A percentile compares a stretch with the other conserved stretches of the same genome.
These are phyloP conservation scores for Blumeria graminis DNA, from an alignment of 2,329 filamentous ascomycete species.

Conservation along the genomic window DNA sequence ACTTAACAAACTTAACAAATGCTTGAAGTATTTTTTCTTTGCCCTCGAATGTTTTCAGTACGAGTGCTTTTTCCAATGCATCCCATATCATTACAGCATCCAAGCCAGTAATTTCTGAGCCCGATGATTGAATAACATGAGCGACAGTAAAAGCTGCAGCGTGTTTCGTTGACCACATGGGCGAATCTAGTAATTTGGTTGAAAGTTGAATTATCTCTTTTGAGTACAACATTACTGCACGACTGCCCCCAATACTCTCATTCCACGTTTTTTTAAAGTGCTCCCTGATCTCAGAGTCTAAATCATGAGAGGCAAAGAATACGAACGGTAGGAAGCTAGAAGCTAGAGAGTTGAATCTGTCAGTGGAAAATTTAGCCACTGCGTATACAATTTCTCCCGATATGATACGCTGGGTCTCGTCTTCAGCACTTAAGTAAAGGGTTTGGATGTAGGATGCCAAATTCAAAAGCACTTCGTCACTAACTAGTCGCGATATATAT, in stretches of 20 bases:
- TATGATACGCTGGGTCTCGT: conserved; percentile 48
- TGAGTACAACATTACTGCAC: conserved; percentile 63
- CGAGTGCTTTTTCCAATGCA: conserved; percentile 54
- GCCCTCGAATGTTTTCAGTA: conserved; percentile 75
- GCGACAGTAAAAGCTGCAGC: conserved; percentile 62
- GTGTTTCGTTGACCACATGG: conserved; percentile 79
- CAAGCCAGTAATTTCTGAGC: conserved; percentile 32
- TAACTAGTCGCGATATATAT: conserved; percentile 46
- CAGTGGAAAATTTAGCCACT: conserved; percentile 66
- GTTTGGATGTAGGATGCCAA: conserved; percentile 32
- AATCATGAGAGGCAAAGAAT: conserved; percentile 71
- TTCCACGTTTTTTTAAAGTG: conserved; percentile 73
- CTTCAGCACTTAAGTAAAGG: conserved; percentile 63
- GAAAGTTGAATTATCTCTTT: conserved; percentile 54
- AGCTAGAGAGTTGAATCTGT: conserved; percentile 62
- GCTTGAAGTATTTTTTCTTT: conserved; percentile 69
- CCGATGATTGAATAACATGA: conserved; percentile 43
- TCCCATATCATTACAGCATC: conserved; percentile 54
- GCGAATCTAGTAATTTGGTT: conserved; percentile 44
- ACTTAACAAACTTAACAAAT: conserved; percentile 53
- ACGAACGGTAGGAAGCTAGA: conserved; percentile 59
- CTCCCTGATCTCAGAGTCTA: conserved; percentile 52
- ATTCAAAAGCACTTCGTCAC: conserved; percentile 23
- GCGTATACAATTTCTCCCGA: conserved; percentile 65
- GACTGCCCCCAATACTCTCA: conserved; percentile 66